These are phyloP conservation scores for Alliaria petiolata DNA, from an alignment of 345 rosid species.

Conservation along the genomic window DNA sequence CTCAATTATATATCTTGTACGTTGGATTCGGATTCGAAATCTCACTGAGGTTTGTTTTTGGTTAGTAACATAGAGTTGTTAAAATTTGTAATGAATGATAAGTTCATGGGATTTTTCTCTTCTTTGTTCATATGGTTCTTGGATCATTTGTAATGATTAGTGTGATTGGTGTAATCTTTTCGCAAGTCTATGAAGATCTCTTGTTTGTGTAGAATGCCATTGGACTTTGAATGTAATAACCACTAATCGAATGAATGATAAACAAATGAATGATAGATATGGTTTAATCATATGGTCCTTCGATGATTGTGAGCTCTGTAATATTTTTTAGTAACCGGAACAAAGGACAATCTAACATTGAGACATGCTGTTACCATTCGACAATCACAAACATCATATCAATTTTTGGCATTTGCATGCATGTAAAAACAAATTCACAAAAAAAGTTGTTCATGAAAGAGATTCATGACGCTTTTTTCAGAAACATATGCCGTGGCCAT, in stretches of 20 bases:
- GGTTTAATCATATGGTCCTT: not conserved
- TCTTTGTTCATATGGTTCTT: not conserved
- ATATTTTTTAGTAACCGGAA: too few relatives aligned
- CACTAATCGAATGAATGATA: too few relatives aligned
- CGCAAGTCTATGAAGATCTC: not conserved
- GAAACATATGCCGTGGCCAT: not conserved
- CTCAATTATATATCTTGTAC: not conserved
- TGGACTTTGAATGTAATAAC: not conserved
- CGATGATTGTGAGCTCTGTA: not conserved
- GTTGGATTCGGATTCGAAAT: not conserved
- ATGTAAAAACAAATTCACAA: too few relatives aligned
- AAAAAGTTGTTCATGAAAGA: too few relatives aligned
- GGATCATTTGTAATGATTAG: not conserved
- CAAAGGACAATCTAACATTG: too few relatives aligned
- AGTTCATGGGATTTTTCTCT: not conserved
- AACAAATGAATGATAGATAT: too few relatives aligned
- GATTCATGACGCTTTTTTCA: not conserved
- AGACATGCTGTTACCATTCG: too few relatives aligned
- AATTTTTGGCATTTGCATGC: too few relatives aligned
- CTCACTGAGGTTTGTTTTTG: not conserved
- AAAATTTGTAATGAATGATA: not conserved
- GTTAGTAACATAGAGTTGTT: not conserved
- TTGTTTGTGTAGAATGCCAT: not conserved
- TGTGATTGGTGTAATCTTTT: not conserved
- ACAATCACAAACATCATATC: too few relatives aligned